A percentile compares a stretch with the other conserved stretches of the same genome.
phyloP scores from a whole-genome alignment of 2,329 filamentous ascomycete genomes.

The Aspergillus ochraceus region DNA sequence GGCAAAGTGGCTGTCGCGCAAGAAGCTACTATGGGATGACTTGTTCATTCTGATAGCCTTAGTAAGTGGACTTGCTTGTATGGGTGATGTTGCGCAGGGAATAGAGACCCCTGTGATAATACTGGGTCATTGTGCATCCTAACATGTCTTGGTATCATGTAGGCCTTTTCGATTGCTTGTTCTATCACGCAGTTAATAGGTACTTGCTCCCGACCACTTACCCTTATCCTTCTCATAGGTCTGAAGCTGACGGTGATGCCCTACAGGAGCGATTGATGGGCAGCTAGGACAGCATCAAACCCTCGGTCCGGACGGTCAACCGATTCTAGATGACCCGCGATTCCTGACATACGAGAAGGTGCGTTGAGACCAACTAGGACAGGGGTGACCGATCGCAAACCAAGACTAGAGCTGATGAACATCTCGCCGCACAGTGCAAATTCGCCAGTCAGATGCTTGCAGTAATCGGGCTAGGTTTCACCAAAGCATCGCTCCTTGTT shows the following conservation, averaged over 20 bases:
- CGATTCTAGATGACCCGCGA: background rate
- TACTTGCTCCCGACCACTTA: background rate
- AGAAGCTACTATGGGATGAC: background rate
- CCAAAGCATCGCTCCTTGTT: background rate
- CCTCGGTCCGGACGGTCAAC: background rate
- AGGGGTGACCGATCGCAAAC: no score
- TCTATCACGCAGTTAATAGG: background rate
- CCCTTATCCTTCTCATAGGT: no score
- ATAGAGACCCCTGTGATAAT: no score
- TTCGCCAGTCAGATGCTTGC: background rate
- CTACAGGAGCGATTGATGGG: background rate
- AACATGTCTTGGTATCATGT: background rate
- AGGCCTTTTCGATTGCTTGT: background rate
- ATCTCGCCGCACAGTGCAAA: background rate
- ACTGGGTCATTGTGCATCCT: background rate
- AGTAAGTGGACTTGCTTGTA: background rate
- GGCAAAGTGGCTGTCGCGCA: background rate
- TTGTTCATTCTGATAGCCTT: background rate
- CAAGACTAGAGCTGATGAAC: no score
- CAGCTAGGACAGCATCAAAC: background rate
- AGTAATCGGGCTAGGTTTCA: background rate
- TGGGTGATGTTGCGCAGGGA: no score
- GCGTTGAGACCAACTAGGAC: no score
- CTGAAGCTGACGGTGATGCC: background rate
- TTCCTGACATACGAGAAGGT: background rate